phyloP scores from a whole-genome alignment of 495 filamentous ascomycete species.

The Aspergillus conjunctus region DNA sequence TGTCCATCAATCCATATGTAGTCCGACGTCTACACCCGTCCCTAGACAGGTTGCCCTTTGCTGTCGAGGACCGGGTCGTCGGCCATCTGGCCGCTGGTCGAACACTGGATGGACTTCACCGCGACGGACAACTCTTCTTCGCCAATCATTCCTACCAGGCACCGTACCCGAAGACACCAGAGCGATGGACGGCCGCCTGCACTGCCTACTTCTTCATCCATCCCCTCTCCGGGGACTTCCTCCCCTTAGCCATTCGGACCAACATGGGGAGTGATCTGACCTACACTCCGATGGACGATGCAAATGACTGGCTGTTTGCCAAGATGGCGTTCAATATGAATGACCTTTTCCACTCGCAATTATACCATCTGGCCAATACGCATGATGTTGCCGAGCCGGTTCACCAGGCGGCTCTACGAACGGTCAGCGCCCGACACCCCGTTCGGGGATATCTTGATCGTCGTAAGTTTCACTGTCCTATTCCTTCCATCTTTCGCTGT shows the following conservation, averaged over 20 bases:
- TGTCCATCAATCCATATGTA: slow-evolving; percentile 7
- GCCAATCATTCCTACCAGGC: slow-evolving; percentile 13
- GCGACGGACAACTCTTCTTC: slow-evolving; percentile 1
- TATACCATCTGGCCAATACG: slow-evolving; percentile 13
- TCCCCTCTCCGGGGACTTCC: slow-evolving; percentile 8
- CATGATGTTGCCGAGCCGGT: slow-evolving; percentile 13
- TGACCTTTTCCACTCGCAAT: slow-evolving; percentile 11
- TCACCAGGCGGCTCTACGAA: slow-evolving; percentile 11
- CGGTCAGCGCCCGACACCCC: slow-evolving; percentile 7
- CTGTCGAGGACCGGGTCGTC: neutral
- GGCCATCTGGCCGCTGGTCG: slow-evolving; percentile 4
- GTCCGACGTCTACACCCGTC: slow-evolving; percentile 8
- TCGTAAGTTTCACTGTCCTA: neutral
- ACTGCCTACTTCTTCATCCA: slow-evolving; percentile 16
- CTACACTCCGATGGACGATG: slow-evolving; percentile 9
- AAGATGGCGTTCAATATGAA: slow-evolving; percentile 14
- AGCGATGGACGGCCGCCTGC: slow-evolving; percentile 11
- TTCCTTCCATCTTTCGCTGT: neutral
- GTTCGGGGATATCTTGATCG: slow-evolving; percentile 8
- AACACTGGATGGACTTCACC: slow-evolving; percentile 4
- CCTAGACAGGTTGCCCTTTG: neutral
- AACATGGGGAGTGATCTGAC: slow-evolving; percentile 11
- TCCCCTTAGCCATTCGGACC: slow-evolving; percentile 8
- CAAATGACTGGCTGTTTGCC: slow-evolving; percentile 9
- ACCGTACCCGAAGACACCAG: neutral